Percentiles rank a stretch among this genome's conserved stretches.
phyloP scores from a whole-genome alignment of 495 filamentous ascomycete species.

The Penicillium simplicissimum region DNA sequence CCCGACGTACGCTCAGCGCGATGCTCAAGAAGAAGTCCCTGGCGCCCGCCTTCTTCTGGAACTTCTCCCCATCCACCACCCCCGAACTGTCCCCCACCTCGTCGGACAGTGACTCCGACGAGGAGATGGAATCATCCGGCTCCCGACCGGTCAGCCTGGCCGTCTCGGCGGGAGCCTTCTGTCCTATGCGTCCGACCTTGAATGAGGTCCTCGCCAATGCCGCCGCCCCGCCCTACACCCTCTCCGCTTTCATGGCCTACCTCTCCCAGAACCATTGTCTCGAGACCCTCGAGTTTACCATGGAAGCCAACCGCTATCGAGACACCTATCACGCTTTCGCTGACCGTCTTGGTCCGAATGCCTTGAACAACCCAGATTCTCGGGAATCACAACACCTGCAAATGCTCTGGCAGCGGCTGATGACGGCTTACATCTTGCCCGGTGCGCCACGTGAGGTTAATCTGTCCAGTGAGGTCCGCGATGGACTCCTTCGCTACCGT shows the following conservation, averaged over 20 bases:
- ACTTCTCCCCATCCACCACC: constrained; percentile 42
- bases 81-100: constrained; percentile 48
- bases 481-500: constrained; percentile 69
- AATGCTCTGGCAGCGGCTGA: constrained; percentile 66
- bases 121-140: constrained; percentile 52
- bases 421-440: constrained; percentile 53
- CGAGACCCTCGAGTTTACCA: constrained; percentile 95
- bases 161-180: constrained; percentile 63
- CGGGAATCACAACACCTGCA: constrained; percentile 70
- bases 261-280: constrained; percentile 97
- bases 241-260: constrained; percentile 94
- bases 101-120: constrained; percentile 57
- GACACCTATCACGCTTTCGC: constrained; percentile 66
- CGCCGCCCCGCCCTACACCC: constrained; percentile 86
- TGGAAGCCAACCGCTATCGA: constrained; percentile 90
- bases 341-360: constrained; percentile 40
- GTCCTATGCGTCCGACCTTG: constrained; percentile 76
- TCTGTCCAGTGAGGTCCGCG: constrained; percentile 80
- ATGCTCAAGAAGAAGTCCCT: constrained; percentile 53
- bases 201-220: constrained; percentile 85
- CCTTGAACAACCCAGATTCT: constrained; percentile 43
- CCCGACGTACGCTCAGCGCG: constrained; percentile 41
- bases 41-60: constrained; percentile 46
- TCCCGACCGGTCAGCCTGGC: constrained; percentile 64
- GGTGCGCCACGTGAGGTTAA: constrained; percentile 91